Evolutionary conservation across 2,329 filamentous ascomycete genomes (phyloP), one percentile per base, ranked within the genome.

Genomic region (Diaporthe vaccinii): DNA sequence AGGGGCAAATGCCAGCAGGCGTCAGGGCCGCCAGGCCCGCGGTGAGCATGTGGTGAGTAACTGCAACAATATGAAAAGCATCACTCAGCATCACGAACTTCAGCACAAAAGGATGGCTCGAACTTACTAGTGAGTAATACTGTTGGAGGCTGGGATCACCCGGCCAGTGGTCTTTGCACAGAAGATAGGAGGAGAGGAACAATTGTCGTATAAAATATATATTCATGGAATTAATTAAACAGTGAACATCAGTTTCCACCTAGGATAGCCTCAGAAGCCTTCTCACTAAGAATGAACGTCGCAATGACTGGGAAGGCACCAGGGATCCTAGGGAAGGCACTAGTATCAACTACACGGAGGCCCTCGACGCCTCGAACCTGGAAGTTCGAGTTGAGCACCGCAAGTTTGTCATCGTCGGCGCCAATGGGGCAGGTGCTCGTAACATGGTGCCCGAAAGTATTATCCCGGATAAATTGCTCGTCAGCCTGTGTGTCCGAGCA

Each of bases 341-440:
- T 75, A 28, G 73, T 58, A 62, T 75, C 73, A 57, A 67, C 73
- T 1, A 75, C 73, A 4, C 68, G 44, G 14, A 75, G 46, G 80
- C 15, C 86, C 87, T 36, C 87, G 85, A 58, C 83, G 82, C 10
- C 88, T 39, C 62, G 28, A 22, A 68, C 62, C 46, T 68, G 44
- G 44, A 68, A 68, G 8, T 67, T 67, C 7, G 62, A 67, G 44
- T 67, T 51, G 28, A 67, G 62, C 31, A 67, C 62, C 31, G 62
- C 62, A 2, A 67, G 6, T n/a, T 51, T 49, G 44, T 72, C 55
- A 72, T 72, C 58, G n/a, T 49, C 58, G 2, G 70, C 55, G 4
- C 70, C 70, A n/a, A 72, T 72, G 10, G 70, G 70, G 5, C 70
- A 72, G 4, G 55, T 72, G 55, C 70, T 61, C 6, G 70, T 61